Evolutionary conservation across 306 rosid species (phyloP), one percentile per base, ranked within the genome.

Genomic region (Quercus aquifolioides): DNA sequence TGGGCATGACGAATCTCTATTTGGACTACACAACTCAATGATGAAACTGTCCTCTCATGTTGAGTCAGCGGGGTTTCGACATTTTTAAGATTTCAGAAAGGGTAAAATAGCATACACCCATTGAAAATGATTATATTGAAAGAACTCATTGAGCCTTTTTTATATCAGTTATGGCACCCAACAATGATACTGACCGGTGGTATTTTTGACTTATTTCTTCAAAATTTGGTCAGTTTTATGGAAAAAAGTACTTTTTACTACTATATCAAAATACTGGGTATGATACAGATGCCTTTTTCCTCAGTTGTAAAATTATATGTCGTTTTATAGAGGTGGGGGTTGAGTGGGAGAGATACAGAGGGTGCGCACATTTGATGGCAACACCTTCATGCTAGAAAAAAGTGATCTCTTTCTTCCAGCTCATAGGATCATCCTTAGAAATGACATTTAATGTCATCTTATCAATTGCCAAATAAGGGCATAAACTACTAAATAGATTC

Each of bases 41-140:
- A 51, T 58, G 55, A 28, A 76, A 76, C 28, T 82, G 60, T 80
- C 31, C 78, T 76, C 63, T 56, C 80, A 51, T 79, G 83, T 81
- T 82, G 87, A 80, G 86, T 75, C 55, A 56, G 46, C 75, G 91
- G 93, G 88, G 84, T 78, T 84, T 55, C 69, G 72, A 76, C 83
- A 68, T 84, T 84, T 80, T 78, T 68, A 72, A 71, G 80, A 35
- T 78, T 78, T 68, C 64, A 71, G 80, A 35, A 84, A 76, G 77
- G 84, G 86, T 73, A 79, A 86, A 78, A 78, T 77, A 74, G 73
- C 76, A 86, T 85, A 79, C 90, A 80, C 76, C 91, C 88, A 79
- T 81, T 73, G 83, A 82, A 87, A 83, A 69, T n/a, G 33, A 54
- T 83, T 15, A 58, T 82, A n/a, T 76, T 57, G 79, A 71, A 71